Base-by-base conservation (phyloP, 2,329 filamentous ascomycete genomes). In the Fusarium avenaceum region DNA sequence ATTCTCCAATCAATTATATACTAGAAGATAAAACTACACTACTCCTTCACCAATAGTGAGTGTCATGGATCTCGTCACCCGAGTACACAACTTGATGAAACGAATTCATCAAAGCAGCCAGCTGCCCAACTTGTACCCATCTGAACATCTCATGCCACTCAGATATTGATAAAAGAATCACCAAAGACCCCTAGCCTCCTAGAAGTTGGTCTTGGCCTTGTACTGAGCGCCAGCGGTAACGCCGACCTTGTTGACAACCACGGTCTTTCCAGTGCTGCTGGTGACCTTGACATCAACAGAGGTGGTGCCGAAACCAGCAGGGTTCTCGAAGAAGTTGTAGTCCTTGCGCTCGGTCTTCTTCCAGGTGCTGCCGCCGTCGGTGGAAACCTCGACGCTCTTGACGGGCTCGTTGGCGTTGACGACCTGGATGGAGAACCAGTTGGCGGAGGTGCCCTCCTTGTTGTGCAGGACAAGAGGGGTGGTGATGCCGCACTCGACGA, bases 261-360 rank as follows among this genome's bases (percentile, higher is more conserved):
- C 79, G 0, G 73, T 80, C 65, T 82, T 79, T 1, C 88, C 88
- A 43, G 80, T 81, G 4, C 78, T 73, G 63, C 84, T 84, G 1
- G 87, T 90, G 38, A 90, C 80, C 63, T 81, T 83, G 35, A 90
- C 80, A 67, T 85, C 82, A 2, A 90, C 86, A 4, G 76, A 82
- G 10, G 80, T 76, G 1, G 81, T 83, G 1, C 87, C 85, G 70
- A 87, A 89, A 0, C 89, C 89, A 58, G 81, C 79, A 1, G 79
- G 58, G 69, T 88, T 83, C 81, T 90, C 84, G 45, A 90, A 91
- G 79, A 83, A 91, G 81, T 90, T 87, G 75, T 88, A 88, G 28
- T 79, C 76, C 57, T 81, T 76, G 47, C 89, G 81, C 4, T 78
- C 81, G 1, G 88, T 89, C n/a, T 74, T 49, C 75, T 84, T 76